These are phyloP conservation scores for Niebla homalea DNA, from an alignment of 495 filamentous ascomycete species.

Conservation along the genomic window DNA sequence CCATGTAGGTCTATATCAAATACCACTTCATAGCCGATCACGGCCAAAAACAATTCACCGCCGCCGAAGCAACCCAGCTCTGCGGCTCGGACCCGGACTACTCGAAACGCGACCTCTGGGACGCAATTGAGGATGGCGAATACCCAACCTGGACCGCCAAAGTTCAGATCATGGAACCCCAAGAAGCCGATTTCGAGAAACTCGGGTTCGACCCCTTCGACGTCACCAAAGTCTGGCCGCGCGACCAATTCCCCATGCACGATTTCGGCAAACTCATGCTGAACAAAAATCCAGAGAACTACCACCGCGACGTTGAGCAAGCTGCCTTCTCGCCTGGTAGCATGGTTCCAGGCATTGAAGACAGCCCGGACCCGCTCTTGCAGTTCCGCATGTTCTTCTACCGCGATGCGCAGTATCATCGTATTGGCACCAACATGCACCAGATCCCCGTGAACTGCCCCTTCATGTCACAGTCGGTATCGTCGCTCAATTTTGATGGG, in stretches of 20 bases:
- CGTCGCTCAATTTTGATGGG: constrained; percentile 34
- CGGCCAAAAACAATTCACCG: constrained; percentile 40
- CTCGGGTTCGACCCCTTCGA: constrained; percentile 42
- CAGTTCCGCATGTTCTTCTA: constrained; percentile 41
- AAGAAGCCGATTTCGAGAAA: constrained; percentile 32
- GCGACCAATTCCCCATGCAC: constrained; percentile 25
- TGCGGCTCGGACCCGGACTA: constrained; percentile 39
- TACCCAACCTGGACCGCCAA: constrained; percentile 36
- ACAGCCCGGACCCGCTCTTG: constrained; percentile 34
- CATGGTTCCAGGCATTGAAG: constrained; percentile 38
- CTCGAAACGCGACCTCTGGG: constrained; percentile 40
- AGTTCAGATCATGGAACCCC: constrained; percentile 38
- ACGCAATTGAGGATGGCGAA: constrained; percentile 35
- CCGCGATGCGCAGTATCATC: constrained; percentile 36
- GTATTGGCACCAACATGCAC: constrained; percentile 36
- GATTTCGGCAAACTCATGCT: constrained; percentile 50
- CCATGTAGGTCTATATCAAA: constrained; percentile 44
- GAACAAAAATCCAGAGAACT: constrained; percentile 61
- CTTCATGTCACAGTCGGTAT: constrained; percentile 31
- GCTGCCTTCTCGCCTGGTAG: constrained; percentile 36
- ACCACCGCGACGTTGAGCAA: constrained; percentile 44
- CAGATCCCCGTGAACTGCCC: constrained; percentile 33
- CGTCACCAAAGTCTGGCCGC: constrained; percentile 40
- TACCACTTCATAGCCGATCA: constrained; percentile 42
- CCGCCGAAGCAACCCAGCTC: constrained; percentile 33